A percentile compares a stretch with the other conserved stretches of the same genome.
Evolutionary conservation across 78 protist species (phyloP).

Genomic region (Dictyostelium firmibasis): DNA sequence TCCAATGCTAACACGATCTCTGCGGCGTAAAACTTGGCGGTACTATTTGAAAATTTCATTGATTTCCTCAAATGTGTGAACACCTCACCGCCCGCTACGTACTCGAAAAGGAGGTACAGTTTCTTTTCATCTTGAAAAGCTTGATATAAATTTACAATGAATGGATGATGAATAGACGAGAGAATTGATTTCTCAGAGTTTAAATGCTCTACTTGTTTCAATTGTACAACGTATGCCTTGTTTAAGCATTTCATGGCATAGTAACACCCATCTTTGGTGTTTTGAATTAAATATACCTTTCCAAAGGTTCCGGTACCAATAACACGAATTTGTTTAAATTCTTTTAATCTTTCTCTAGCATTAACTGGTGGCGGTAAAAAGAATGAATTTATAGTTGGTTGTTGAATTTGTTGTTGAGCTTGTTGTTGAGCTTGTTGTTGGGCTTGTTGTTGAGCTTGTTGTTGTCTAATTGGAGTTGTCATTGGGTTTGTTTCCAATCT

Average conservation of each 20-base stretch:
- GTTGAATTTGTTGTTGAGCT: not conserved
- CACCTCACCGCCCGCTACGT: constrained; percentile 87
- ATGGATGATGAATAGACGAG: constrained; percentile 85
- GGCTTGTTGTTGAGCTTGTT: not conserved
- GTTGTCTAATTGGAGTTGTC: not conserved
- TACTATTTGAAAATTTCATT: constrained; percentile 33
- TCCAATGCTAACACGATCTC: constrained; percentile 87
- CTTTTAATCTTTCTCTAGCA: constrained; percentile 77
- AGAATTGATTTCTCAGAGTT: constrained; percentile 89
- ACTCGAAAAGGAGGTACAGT: constrained; percentile 93
- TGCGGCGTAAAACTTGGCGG: constrained; percentile 89
- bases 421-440: constrained; percentile 7
- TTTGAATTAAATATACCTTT: constrained; percentile 82
- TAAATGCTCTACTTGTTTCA: constrained; percentile 82
- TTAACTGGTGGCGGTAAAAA: constrained; percentile 38
- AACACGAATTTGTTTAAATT: constrained; percentile 86
- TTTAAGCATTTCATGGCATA: constrained; percentile 91
- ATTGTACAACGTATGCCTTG: constrained; percentile 86
- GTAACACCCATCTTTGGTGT: not conserved
- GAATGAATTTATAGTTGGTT: constrained; percentile 61
- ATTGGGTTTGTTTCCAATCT: not conserved
- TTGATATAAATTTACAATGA: constrained; percentile 89
- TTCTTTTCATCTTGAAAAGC: constrained; percentile 88
- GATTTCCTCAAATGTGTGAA: constrained; percentile 70
- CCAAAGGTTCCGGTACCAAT: constrained; percentile 95